phyloP scores from a whole-genome alignment of 202 grass and related monocot species.

The Schoenoplectus triqueter region DNA sequence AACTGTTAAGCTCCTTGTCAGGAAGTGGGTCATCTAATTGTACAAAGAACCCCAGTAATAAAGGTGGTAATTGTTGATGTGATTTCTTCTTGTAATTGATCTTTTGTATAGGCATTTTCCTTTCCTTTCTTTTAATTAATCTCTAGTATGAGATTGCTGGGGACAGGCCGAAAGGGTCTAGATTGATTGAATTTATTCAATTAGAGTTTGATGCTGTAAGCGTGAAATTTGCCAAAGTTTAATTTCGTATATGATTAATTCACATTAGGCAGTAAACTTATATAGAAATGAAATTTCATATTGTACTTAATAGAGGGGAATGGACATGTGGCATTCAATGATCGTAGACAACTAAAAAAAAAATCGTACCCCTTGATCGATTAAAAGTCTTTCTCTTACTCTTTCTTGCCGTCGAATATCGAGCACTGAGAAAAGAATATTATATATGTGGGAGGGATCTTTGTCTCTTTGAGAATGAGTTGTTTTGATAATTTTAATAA shows the following conservation, averaged over 20 bases:
- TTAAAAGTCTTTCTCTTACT: background rate
- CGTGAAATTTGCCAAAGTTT: no score
- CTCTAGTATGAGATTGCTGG: background rate
- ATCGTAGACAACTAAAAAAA: no score
- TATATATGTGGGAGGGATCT: no score
- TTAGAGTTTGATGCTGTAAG: slow-evolving; percentile 1
- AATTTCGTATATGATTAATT: no score
- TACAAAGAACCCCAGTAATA: background rate
- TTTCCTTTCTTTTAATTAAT: background rate
- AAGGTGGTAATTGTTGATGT: background rate
- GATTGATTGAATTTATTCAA: slow-evolving; percentile 6
- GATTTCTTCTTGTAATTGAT: background rate
- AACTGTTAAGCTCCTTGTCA: background rate
- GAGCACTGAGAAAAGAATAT: background rate
- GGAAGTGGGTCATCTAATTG: background rate
- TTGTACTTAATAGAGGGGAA: no score
- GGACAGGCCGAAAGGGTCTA: background rate
- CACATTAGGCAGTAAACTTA: no score
- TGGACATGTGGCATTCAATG: background rate
- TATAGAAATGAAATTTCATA: background rate
- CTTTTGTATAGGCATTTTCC: background rate
- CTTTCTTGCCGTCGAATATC: slow-evolving; percentile 9
- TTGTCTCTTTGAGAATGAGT: no score
- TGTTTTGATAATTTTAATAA: no score
- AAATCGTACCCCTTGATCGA: no score